Conservation (phyloP, 2,329 filamentous ascomycete species). For the Penicillium sp. region DNA sequence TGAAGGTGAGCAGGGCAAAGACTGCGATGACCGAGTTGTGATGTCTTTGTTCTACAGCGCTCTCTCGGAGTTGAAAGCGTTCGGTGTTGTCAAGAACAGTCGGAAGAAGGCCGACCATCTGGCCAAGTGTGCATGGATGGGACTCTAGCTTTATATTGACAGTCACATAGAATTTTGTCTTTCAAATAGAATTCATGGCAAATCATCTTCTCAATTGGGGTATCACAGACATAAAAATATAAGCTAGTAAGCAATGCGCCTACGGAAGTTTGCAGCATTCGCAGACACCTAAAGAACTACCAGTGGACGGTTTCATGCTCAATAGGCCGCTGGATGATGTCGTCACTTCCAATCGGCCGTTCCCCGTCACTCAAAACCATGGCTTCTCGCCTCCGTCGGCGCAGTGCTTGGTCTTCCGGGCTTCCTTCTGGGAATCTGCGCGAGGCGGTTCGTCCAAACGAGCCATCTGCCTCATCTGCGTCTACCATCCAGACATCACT, state of each 20-base stretch:
- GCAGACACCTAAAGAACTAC: neutral
- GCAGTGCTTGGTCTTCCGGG: slow-evolving; percentile 65
- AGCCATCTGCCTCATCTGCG: slow-evolving; percentile 54
- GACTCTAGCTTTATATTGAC: slow-evolving; percentile 41
- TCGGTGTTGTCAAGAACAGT: slow-evolving; percentile 87
- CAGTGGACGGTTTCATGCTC: neutral
- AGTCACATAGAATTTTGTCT: slow-evolving; percentile 2
- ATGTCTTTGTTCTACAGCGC: slow-evolving; percentile 82
- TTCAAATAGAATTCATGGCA: slow-evolving; percentile 7
- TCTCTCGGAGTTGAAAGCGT: slow-evolving; percentile 77
- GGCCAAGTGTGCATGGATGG: slow-evolving; percentile 79
- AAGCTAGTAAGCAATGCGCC: neutral
- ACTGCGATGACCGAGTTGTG: slow-evolving; percentile 36
- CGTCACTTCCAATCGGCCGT: slow-evolving; percentile 68
- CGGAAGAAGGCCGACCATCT: slow-evolving; percentile 92
- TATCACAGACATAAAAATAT: slow-evolving; percentile 32
- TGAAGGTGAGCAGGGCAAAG: slow-evolving; percentile 33
- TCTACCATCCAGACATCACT: slow-evolving; percentile 54
- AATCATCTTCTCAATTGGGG: slow-evolving; percentile 25
- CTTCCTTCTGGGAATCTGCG: slow-evolving; percentile 36
- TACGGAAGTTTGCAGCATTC: neutral
- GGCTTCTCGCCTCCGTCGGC: slow-evolving; percentile 78
- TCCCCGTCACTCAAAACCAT: slow-evolving; percentile 91
- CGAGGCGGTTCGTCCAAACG: slow-evolving; percentile 33
- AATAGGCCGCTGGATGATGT: slow-evolving; percentile 71